Conservation (phyloP, 2,329 filamentous ascomycete genomes). For the Pseudogymnoascus sp. region DNA sequence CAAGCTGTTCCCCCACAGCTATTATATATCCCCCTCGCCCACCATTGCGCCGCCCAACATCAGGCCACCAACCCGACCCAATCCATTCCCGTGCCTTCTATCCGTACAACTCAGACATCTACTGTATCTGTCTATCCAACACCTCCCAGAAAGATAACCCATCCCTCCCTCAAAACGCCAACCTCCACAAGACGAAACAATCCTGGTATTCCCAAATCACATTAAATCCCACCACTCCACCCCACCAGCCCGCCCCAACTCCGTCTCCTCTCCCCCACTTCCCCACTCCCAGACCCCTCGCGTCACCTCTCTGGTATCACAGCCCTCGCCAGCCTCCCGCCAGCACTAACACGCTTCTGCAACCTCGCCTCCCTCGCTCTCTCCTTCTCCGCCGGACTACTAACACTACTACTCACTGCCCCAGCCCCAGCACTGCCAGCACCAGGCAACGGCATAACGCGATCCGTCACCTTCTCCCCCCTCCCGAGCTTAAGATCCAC, state of each 20-base stretch:
- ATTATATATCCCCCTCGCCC: conserved; percentile 6
- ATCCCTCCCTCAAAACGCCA: neutral
- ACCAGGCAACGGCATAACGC: conserved; percentile 26
- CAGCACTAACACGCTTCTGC: conserved; percentile 73
- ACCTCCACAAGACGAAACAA: neutral
- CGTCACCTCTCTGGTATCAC: conserved; percentile 6
- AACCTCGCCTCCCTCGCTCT: conserved; percentile 61
- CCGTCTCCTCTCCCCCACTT: neutral
- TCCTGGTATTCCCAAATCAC: conserved; percentile 1
- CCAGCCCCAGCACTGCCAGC: conserved; percentile 11
- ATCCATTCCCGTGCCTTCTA: neutral
- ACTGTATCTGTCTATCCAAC: conserved; percentile 4
- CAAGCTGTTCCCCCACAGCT: neutral
- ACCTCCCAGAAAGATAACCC: neutral
- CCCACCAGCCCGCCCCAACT: neutral
- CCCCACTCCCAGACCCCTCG: neutral
- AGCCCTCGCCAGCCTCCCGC: conserved; percentile 56
- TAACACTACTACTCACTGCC: neutral
- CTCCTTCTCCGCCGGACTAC: conserved; percentile 40
- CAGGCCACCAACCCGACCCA: neutral
- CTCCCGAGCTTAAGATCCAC: conserved; percentile 66
- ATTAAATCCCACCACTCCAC: conserved; percentile 1
- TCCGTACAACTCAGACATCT: conserved; percentile 3
- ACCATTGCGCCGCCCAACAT: neutral
- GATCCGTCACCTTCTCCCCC: conserved; percentile 17